These are phyloP conservation scores for Gossypium longicalyx DNA, from an alignment of 345 rosid species.

Conservation along the genomic window DNA sequence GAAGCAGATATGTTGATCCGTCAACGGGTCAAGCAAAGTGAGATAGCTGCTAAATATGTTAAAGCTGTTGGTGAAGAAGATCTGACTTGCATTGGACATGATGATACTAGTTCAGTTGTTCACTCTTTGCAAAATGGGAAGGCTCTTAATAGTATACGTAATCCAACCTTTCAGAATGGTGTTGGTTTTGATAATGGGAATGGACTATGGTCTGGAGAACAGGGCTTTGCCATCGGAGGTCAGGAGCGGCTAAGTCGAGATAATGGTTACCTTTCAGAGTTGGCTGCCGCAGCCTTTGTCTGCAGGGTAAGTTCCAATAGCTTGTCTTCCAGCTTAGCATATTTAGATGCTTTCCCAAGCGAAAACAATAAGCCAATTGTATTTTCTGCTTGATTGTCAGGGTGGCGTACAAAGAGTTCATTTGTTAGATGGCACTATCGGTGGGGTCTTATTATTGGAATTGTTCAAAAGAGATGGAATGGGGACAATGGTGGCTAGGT, in stretches of 20 bases:
- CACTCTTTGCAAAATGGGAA: conserved; percentile 40
- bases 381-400: conserved; percentile 35
- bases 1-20: conserved; percentile 90
- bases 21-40: conserved; percentile 80
- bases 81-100: conserved; percentile 28
- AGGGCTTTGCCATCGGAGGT: conserved; percentile 98
- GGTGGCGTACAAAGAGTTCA: conserved; percentile 98
- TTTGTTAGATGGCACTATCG: conserved; percentile 84
- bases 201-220: conserved; percentile 72
- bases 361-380: not conserved
- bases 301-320: conserved; percentile 61
- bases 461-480: conserved; percentile 94
- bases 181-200: conserved; percentile 85
- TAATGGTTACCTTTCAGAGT: conserved; percentile 79
- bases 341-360: not conserved
- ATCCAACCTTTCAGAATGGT: conserved; percentile 68
- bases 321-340: not conserved
- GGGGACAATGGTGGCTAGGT: conserved; percentile 99
- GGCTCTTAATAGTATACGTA: conserved; percentile 29
- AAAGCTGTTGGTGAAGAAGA: conserved; percentile 70
- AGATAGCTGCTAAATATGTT: conserved; percentile 83
- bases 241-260: conserved; percentile 70
- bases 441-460: conserved; percentile 78
- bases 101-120: conserved; percentile 41
- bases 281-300: conserved; percentile 95